These are phyloP conservation scores for Glycine tomentella DNA, from an alignment of 306 rosid species.

Conservation along the genomic window DNA sequence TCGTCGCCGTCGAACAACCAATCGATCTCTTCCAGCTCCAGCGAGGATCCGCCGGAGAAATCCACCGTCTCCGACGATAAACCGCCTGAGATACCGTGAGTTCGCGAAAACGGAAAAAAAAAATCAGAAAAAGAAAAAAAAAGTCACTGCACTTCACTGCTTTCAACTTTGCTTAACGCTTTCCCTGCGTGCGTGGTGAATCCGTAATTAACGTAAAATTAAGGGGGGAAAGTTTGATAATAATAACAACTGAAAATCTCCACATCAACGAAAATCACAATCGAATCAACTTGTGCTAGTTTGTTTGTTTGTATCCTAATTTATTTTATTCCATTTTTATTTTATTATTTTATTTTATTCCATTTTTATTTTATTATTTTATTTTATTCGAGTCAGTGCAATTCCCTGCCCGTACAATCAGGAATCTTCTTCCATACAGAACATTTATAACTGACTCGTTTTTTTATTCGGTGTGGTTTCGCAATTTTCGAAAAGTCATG, in stretches of 20 bases:
- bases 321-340: conserved; percentile 15
- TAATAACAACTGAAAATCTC: conserved; percentile 40
- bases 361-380: background rate
- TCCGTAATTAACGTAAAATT: conserved; percentile 46
- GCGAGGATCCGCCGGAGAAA: conserved; percentile 84
- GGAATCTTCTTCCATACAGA: conserved; percentile 49
- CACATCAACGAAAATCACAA: conserved; percentile 48
- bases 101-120: conserved; percentile 44
- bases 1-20: conserved; percentile 62
- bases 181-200: conserved; percentile 26
- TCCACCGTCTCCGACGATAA: conserved; percentile 72
- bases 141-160: background rate
- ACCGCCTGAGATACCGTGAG: conserved; percentile 86
- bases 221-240: conserved; percentile 26
- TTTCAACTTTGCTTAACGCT: conserved; percentile 41
- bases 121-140: background rate
- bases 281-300: conserved; percentile 46
- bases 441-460: background rate
- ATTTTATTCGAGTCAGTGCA: conserved; percentile 45
- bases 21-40: conserved; percentile 81
- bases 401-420: conserved; percentile 56
- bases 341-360: too few species aligned
- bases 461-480: conserved; percentile 40
- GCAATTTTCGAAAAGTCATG: conserved; percentile 44
- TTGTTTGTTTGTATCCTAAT: conserved; percentile 51